Evolutionary conservation across 768 basidiomycete genomes (phyloP).

Genomic region (Boletellus ananas): DNA sequence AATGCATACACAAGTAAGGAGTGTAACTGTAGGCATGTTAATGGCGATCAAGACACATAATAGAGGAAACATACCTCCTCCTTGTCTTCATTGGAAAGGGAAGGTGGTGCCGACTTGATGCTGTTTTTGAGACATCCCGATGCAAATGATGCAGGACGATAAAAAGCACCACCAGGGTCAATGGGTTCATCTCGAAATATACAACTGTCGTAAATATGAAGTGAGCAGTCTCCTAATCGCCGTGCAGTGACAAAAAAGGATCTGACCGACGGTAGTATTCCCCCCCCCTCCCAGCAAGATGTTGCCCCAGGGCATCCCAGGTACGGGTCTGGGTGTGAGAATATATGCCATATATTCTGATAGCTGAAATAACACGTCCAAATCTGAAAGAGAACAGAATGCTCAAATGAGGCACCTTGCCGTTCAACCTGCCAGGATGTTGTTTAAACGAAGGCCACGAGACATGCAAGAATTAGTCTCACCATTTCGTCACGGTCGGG

Average conservation of each 20-base stretch:
- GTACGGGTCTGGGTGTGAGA: conserved; percentile 46
- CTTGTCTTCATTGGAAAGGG: conserved; percentile 41
- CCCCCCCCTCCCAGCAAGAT: conserved; percentile 41
- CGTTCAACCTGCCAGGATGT: conserved; percentile 31
- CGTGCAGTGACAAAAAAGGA: background rate
- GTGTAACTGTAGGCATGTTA: conserved; percentile 33
- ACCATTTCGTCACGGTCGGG: conserved; percentile 36
- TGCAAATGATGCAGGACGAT: conserved; percentile 52
- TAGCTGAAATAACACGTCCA: conserved; percentile 27
- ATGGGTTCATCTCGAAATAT: conserved; percentile 37
- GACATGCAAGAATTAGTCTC: background rate
- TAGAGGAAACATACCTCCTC: conserved; percentile 38
- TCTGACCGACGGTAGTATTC: conserved; percentile 52
- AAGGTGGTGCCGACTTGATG: conserved; percentile 21
- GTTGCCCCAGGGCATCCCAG: conserved; percentile 46
- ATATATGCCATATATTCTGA: conserved; percentile 49
- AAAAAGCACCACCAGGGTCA: conserved; percentile 39
- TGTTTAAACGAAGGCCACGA: background rate
- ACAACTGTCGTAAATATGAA: conserved; percentile 35
- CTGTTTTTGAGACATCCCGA: conserved; percentile 28
- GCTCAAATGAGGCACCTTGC: conserved; percentile 31
- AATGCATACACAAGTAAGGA: no score
- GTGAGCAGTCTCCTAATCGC: background rate
- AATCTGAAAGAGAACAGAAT: background rate
- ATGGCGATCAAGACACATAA: background rate